Evolutionary conservation across 108 stramenopile genomes (phyloP).

Genomic region (Hondaea fermentalgiana): DNA sequence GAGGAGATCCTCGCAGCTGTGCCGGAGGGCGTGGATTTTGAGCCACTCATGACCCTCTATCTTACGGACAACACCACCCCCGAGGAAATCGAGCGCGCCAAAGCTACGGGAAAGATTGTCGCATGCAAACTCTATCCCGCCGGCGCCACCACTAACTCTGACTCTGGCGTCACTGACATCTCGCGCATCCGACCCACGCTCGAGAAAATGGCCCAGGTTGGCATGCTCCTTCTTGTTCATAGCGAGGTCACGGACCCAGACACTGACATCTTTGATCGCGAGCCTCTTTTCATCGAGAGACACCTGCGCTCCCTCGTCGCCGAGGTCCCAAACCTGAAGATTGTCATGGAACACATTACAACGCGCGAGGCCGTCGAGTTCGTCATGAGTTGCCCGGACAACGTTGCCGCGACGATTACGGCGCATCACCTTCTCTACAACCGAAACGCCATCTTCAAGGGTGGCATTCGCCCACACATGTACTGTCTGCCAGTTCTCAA

Average conservation of each 20-base stretch:
- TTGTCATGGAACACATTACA: slow-evolving; percentile 94
- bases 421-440: slow-evolving; percentile 97
- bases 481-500: slow-evolving; percentile 98
- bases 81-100: slow-evolving; percentile 80
- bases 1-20: slow-evolving; percentile 60
- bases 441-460: slow-evolving; percentile 74
- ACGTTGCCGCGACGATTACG: slow-evolving; percentile 90
- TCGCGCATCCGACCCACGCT: slow-evolving; percentile 71
- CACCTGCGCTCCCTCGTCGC: slow-evolving; percentile 76
- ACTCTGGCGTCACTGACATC: slow-evolving; percentile 83
- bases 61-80: slow-evolving; percentile 87
- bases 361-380: slow-evolving; percentile 85
- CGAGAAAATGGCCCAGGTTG: slow-evolving; percentile 72
- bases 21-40: slow-evolving; percentile 45
- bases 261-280: slow-evolving; percentile 94
- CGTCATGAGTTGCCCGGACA: slow-evolving; percentile 52
- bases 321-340: slow-evolving; percentile 73
- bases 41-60: slow-evolving; percentile 92
- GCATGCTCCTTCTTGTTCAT: slow-evolving; percentile 91
- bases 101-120: slow-evolving; percentile 57
- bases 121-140: slow-evolving; percentile 97
- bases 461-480: slow-evolving; percentile 89
- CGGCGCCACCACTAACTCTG: slow-evolving; percentile 95
- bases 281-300: slow-evolving; percentile 81
- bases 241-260: slow-evolving; percentile 84